Evolutionary conservation across 108 stramenopile genomes (phyloP).

Genomic region (Skeletonema grethae): DNA sequence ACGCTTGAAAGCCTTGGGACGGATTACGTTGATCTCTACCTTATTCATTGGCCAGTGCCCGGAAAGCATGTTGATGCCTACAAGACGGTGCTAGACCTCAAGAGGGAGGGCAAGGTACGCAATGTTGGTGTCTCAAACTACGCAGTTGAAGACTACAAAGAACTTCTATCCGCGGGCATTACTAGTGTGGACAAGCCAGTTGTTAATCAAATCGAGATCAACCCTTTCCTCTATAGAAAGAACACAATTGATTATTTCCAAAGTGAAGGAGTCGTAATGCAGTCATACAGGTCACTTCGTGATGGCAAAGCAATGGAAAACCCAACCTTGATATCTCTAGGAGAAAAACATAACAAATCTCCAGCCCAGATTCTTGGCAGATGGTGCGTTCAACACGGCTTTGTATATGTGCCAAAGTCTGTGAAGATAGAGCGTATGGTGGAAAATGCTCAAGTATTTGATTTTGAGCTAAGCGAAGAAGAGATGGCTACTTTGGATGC

Average conservation of each 20-base stretch:
- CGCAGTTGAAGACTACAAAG: slow-evolving; percentile 81
- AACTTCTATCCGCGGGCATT: slow-evolving; percentile 69
- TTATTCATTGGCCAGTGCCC: slow-evolving; percentile 95
- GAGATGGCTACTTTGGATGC: slow-evolving; percentile 72
- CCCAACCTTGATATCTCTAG: slow-evolving; percentile 64
- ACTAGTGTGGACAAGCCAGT: slow-evolving; percentile 47
- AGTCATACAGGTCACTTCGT: slow-evolving; percentile 86
- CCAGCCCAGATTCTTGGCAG: slow-evolving; percentile 90
- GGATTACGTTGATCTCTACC: slow-evolving; percentile 87
- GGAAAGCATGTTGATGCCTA: slow-evolving; percentile 86
- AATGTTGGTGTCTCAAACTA: slow-evolving; percentile 81
- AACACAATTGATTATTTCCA: slow-evolving; percentile 77
- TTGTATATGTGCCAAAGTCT: slow-evolving; percentile 88
- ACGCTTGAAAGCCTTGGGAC: slow-evolving; percentile 83
- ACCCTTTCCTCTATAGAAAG: slow-evolving; percentile 87
- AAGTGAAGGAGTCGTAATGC: slow-evolving; percentile 80
- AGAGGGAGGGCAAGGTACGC: slow-evolving; percentile 71
- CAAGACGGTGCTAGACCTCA: slow-evolving; percentile 63
- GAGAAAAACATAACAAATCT: slow-evolving; percentile 53
- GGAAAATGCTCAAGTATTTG: slow-evolving; percentile 91
- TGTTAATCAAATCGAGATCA: slow-evolving; percentile 95
- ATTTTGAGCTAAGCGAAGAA: slow-evolving; percentile 73
- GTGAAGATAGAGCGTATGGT: slow-evolving; percentile 83
- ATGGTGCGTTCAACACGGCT: slow-evolving; percentile 93
- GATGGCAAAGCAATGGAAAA: slow-evolving; percentile 88